Evolutionary conservation across 768 basidiomycete genomes (phyloP), one percentile per base, ranked within the genome.

Genomic region (Termitomyces sp.): DNA sequence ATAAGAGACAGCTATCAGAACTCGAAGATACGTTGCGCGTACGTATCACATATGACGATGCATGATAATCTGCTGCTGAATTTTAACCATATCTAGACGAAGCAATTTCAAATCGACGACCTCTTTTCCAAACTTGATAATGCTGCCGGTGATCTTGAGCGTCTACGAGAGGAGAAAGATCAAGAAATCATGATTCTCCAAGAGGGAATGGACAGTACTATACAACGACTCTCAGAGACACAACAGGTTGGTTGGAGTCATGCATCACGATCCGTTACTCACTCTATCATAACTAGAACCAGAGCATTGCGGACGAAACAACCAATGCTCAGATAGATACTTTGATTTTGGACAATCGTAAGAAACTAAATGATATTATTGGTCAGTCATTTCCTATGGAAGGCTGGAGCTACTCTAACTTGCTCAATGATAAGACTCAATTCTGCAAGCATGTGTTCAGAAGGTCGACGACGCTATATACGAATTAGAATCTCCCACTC

Each of bases 391-490:
- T 33, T 46, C 3, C n/a, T 55, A 30, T 18, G 32, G 48, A 48
- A 40, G 51, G 23, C 51, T 56, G 38, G 28, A 26, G n/a, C 56
- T 33, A 33, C n/a, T 33, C n/a, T 40, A 10, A 49, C 55, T 70
- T 23, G 69, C 61, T 57, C 54, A 4, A 61, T 52, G n/a, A 33
- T 55, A 28, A 95, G 96, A 99, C 74, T 98, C 96, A 0, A 98
- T 98, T 69, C 77, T 99, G 23, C 93, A 97, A 70, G 91, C 93
- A 4, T 98, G 96, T 71, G 89, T 97, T 33, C 91, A 95, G 65
- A 98, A 98, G 73, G 89, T 99, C 28, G 97, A 99, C 64, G 95
- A 98, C 68, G 84, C 93, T 5, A 92, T 98, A 66, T 99, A 98
- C 73, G 97, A 98, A 72, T 82, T 99, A 44, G 96, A 99, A 72